These are phyloP conservation scores for Sporothrix curviconia DNA, from an alignment of 2,329 filamentous ascomycete species.

Conservation along the genomic window DNA sequence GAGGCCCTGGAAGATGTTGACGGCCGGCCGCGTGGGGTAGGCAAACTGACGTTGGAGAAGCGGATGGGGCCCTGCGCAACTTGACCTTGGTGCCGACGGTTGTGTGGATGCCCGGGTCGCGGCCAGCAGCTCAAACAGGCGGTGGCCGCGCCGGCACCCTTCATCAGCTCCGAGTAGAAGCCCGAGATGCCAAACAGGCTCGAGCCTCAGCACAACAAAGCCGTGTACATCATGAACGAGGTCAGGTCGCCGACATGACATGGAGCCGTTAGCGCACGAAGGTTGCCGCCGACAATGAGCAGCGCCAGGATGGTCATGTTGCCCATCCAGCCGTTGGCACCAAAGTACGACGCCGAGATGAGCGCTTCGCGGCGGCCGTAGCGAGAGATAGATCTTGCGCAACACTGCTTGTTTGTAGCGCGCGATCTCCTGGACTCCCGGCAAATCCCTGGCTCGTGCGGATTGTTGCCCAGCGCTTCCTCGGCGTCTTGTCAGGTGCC, in stretches of 20 bases:
- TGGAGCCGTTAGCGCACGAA: slow-evolving; percentile 79
- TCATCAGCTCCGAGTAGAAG: slow-evolving; percentile 98
- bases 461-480: slow-evolving; percentile 92
- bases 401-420: slow-evolving; percentile 93
- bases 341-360: slow-evolving; percentile 86
- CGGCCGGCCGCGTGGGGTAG: slow-evolving; percentile 89
- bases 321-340: slow-evolving; percentile 78
- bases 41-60: slow-evolving; percentile 82
- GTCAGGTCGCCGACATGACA: slow-evolving; percentile 89
- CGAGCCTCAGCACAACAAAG: slow-evolving; percentile 70
- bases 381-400: slow-evolving; percentile 80
- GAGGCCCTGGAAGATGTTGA: slow-evolving; percentile 82
- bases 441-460: slow-evolving; percentile 95
- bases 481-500: slow-evolving; percentile 94
- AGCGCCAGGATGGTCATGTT: slow-evolving; percentile 94
- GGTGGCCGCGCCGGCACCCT: slow-evolving; percentile 96
- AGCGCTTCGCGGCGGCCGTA: slow-evolving; percentile 83
- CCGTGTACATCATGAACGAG: slow-evolving; percentile 98
- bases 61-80: slow-evolving; percentile 80
- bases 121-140: slow-evolving; percentile 94
- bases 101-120: slow-evolving; percentile 76
- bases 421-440: slow-evolving; percentile 80
- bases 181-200: slow-evolving; percentile 90
- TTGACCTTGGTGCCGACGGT: slow-evolving; percentile 73
- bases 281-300: slow-evolving; percentile 81